Conservation (phyloP, 2,329 filamentous ascomycete genomes). For the Fusarium kyushuense region DNA sequence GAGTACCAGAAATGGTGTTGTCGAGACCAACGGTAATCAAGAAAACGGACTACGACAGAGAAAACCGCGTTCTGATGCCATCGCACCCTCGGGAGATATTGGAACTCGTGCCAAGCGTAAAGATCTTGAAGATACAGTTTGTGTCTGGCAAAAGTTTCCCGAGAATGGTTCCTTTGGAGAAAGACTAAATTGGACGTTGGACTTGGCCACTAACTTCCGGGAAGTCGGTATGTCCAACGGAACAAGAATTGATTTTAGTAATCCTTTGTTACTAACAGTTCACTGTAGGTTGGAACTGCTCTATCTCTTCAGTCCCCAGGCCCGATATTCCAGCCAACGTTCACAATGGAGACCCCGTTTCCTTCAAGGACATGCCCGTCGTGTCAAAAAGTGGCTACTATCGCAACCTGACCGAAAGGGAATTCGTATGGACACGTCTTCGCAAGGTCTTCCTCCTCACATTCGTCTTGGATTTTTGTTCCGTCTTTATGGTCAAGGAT, state of each 20-base stretch:
- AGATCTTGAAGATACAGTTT: conserved; percentile 56
- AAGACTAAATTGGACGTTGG: conserved; percentile 67
- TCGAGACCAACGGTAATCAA: neutral
- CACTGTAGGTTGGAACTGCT: conserved; percentile 67
- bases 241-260: neutral
- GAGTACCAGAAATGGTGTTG: neutral
- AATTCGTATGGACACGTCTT: conserved; percentile 62
- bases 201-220: conserved; percentile 67
- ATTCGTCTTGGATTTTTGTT: conserved; percentile 76
- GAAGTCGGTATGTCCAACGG: conserved; percentile 60
- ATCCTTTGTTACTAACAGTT: neutral
- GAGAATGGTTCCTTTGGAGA: conserved; percentile 60
- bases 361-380: conserved; percentile 57
- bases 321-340: conserved; percentile 55
- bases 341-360: conserved; percentile 53
- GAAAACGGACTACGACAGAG: conserved; percentile 35
- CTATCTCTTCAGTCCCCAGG: conserved; percentile 63
- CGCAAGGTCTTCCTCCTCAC: conserved; percentile 67
- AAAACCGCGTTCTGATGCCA: conserved; percentile 12
- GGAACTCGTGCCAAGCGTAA: conserved; percentile 1
- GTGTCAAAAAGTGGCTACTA: conserved; percentile 60
- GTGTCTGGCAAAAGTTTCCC: conserved; percentile 72
- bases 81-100: conserved; percentile 1
- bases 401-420: conserved; percentile 56
- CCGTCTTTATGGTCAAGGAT: conserved; percentile 77